Evolutionary conservation across 495 filamentous ascomycete genomes (phyloP), one percentile per base, ranked within the genome.

Genomic region (Podospora appendiculata): DNA sequence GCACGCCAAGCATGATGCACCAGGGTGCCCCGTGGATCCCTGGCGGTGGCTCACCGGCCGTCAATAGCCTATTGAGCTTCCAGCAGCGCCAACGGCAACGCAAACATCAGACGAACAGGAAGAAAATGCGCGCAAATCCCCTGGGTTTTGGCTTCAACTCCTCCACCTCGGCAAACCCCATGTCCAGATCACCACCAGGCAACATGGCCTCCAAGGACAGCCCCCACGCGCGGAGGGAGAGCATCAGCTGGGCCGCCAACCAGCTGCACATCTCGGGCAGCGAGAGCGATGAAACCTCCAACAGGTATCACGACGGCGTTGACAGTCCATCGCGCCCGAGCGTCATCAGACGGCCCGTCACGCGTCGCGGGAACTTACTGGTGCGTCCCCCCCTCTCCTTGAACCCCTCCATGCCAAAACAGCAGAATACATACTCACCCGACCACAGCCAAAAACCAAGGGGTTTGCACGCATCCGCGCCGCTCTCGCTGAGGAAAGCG

Each of bases 401-500:
- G 8, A 4, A 4, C 25, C 19, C 32, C 25, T 4, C 32, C 6
- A n/a, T 44, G n/a, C 25, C 41, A 17, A n/a, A n/a, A n/a, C n/a
- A n/a, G n/a, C 16, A 17, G 32, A 3, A 40, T 40, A 40, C 14
- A 13, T 42, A 12, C 13, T 14, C 11, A 42, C 41, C 16, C 13
- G 14, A 10, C 40, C 48, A 40, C 43, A 76, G 86, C 93, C 93
- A 13, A 99, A 99, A 72, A 89, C 91, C 0, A 95, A 95, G 71
- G 87, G 81, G 0, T 97, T 97, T 67, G 89, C 91, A 2, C 86
- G 93, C 3, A 94, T 99, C 58, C 82, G 86, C 45, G 94, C 93
- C 9, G 89, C 88, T 7, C 79, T 99, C 1, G 74, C 84, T 46
- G 93, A 97, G 68, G 93, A 99, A 70, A 79, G 79, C 38, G 79